phyloP scores from a whole-genome alignment of 345 rosid genomes.

The Cardamine resedifolia region DNA sequence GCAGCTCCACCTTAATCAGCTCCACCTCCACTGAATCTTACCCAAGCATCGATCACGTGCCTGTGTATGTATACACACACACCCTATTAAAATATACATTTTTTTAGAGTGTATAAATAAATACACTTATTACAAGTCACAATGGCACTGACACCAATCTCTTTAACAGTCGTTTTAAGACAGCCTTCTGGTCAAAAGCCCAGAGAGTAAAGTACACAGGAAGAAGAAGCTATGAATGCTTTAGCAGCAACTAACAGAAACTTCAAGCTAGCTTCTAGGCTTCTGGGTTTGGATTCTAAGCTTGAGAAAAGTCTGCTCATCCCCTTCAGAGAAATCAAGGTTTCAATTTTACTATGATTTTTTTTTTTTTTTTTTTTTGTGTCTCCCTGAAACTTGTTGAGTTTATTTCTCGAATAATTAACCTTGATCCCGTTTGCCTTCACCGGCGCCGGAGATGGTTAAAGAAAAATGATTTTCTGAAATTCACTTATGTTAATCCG shows the following conservation, averaged over 20 bases:
- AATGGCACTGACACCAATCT: conserved; percentile 10
- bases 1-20: conserved; percentile 18
- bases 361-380: background rate
- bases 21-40: conserved; percentile 40
- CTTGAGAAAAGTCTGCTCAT: conserved; percentile 92
- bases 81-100: background rate
- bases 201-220: background rate
- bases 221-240: conserved; percentile 72
- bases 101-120: background rate
- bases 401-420: background rate
- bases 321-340: conserved; percentile 98
- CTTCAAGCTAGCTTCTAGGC: conserved; percentile 86
- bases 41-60: conserved; percentile 40
- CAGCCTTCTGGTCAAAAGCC: conserved; percentile 29
- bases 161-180: background rate
- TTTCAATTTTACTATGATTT: conserved; percentile 23
- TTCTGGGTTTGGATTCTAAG: conserved; percentile 91
- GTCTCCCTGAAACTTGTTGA: background rate
- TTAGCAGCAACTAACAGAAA: conserved; percentile 95
- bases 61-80: conserved; percentile 10
- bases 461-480: background rate
- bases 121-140: background rate
- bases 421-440: background rate
- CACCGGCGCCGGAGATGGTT: conserved; percentile 4
- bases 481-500: background rate